Conservation (phyloP, 306 rosid species). For the Prosopis cineraria region DNA sequence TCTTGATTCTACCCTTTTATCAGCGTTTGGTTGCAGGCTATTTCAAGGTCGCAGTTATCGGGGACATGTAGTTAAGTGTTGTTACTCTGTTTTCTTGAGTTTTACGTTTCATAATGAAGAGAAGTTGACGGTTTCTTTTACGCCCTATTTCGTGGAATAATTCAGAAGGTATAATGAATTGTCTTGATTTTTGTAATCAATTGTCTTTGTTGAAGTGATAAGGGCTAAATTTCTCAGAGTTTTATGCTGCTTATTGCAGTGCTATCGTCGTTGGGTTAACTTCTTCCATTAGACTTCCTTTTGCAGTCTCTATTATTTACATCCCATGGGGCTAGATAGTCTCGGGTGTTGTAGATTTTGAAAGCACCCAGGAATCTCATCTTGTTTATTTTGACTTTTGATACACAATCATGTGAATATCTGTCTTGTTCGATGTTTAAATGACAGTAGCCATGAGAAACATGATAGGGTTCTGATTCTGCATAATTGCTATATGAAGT, state of each 20-base stretch:
- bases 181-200: not conserved
- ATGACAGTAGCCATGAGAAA: conserved; percentile 35
- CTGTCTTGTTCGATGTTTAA: conserved; percentile 42
- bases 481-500: conserved; percentile 9
- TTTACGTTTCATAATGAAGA: conserved; percentile 50
- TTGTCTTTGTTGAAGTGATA: not conserved
- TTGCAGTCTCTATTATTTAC: not conserved
- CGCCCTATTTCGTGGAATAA: conserved; percentile 35
- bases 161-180: conserved; percentile 37
- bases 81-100: conserved; percentile 52
- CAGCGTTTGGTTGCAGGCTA: conserved; percentile 41
- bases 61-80: conserved; percentile 15
- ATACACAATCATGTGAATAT: conserved; percentile 33
- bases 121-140: conserved; percentile 34
- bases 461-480: conserved; percentile 7
- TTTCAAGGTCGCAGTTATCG: conserved; percentile 25
- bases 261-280: not conserved
- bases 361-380: conserved; percentile 31
- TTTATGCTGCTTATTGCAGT: not conserved
- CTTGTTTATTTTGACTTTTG: conserved; percentile 38
- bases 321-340: conserved; percentile 5
- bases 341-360: conserved; percentile 8
- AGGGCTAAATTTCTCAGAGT: not conserved
- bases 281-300: not conserved
- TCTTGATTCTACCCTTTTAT: conserved; percentile 3